Conservation (phyloP, 176 grass and related monocot species). For the Areca catechu region DNA sequence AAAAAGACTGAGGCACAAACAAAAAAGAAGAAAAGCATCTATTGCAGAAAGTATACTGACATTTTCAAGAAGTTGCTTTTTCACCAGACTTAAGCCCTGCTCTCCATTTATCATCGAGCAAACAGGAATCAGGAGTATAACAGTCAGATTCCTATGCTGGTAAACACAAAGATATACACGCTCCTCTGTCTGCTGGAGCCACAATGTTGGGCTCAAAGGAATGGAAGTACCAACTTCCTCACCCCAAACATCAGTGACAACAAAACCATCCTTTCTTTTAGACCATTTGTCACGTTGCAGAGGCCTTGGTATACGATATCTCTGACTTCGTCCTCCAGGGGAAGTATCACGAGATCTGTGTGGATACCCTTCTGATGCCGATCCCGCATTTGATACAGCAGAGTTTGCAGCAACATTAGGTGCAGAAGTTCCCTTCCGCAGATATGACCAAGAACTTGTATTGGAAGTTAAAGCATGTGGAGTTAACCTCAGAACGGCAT, state of each 20-base stretch:
- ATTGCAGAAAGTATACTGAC: conserved; percentile 28
- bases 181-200: conserved; percentile 72
- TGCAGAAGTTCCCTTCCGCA: conserved; percentile 57
- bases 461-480: conserved; percentile 71
- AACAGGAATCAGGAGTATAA: conserved; percentile 68
- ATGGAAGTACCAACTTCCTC: conserved; percentile 36
- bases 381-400: conserved; percentile 45
- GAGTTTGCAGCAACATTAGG: conserved; percentile 31
- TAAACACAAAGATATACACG: conserved; percentile 76
- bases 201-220: conserved; percentile 50
- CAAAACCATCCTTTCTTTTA: conserved; percentile 89
- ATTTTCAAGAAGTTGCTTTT: conserved; percentile 84
- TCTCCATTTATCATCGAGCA: conserved; percentile 69
- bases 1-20: background rate
- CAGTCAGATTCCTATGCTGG: conserved; percentile 62
- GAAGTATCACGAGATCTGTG: conserved; percentile 63
- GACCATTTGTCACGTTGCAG: conserved; percentile 70
- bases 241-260: conserved; percentile 41
- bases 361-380: conserved; percentile 46
- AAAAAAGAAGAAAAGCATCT: background rate
- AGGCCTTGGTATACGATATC: conserved; percentile 51
- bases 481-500: conserved; percentile 76
- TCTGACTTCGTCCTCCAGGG: conserved; percentile 55
- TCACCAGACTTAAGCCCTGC: conserved; percentile 57
- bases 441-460: conserved; percentile 84